These are phyloP conservation scores for Hanseniaspora lachancei DNA, from an alignment of 805 yeast species.

Conservation along the genomic window DNA sequence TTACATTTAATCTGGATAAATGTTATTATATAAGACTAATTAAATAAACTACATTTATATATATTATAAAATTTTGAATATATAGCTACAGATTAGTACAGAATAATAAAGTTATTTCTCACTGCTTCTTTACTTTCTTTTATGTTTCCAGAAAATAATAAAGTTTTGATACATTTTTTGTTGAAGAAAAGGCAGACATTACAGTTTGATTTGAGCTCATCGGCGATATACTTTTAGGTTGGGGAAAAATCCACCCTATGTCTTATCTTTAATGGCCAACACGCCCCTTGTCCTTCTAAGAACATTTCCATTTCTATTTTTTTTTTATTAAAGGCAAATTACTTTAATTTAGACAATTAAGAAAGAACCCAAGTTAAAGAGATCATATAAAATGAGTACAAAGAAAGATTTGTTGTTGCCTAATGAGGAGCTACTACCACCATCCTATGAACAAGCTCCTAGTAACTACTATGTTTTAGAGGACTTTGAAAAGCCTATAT, in stretches of 20 bases:
- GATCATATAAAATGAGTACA: neutral
- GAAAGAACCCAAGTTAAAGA: neutral
- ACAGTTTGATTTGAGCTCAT: too few relatives aligned
- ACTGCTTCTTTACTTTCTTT: neutral
- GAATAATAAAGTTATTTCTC: neutral
- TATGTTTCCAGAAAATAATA: neutral
- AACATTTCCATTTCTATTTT: neutral
- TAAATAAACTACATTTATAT: neutral
- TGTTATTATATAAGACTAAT: neutral
- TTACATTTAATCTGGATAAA: slow-evolving; percentile 57
- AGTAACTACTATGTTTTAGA: slow-evolving; percentile 36
- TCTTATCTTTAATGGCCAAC: too few relatives aligned
- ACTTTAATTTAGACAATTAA: neutral
- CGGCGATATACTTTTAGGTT: too few relatives aligned
- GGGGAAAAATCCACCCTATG: too few relatives aligned
- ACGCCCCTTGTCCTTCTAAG: too few relatives aligned
- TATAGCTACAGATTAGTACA: neutral
- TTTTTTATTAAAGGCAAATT: neutral
- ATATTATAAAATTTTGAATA: neutral
- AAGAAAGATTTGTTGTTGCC: slow-evolving; percentile 3
- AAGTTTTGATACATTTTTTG: too few relatives aligned
- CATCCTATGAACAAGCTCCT: slow-evolving; percentile 1
- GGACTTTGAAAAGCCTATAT: slow-evolving; percentile 58
- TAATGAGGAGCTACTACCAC: neutral
- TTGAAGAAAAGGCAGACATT: too few relatives aligned